Conservation (phyloP, 2,329 filamentous ascomycete species). For the Neopestalotiopsis sp. region DNA sequence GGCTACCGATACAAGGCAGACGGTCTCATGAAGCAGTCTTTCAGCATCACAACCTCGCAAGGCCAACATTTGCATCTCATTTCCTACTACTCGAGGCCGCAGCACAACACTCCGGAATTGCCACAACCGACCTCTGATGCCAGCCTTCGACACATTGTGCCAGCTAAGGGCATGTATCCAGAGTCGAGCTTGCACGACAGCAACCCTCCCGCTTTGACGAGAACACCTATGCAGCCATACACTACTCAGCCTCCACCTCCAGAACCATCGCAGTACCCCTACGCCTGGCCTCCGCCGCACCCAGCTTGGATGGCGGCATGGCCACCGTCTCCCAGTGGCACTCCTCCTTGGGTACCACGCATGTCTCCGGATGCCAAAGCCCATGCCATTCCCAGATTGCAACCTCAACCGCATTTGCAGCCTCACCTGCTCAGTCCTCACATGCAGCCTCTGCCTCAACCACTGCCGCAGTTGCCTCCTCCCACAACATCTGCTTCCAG, state of each 20-base stretch:
- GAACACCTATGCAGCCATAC: constrained; percentile 69
- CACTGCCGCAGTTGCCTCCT: constrained; percentile 24
- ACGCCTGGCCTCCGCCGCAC: constrained; percentile 44
- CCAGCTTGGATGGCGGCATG: constrained; percentile 38
- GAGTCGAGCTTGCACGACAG: constrained; percentile 92
- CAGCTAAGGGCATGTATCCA: constrained; percentile 94
- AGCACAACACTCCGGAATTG: constrained; percentile 74
- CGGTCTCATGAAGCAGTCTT: constrained; percentile 98
- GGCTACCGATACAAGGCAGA: constrained; percentile 96
- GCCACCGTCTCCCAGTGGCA: constrained; percentile 48
- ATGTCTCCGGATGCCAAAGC: constrained; percentile 35
- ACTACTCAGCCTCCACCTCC: constrained; percentile 27
- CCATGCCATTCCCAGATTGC: constrained; percentile 22
- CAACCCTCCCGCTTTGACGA: constrained; percentile 79
- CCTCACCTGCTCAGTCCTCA: constrained; percentile 8
- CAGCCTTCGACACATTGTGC: constrained; percentile 79
- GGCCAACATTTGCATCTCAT: constrained; percentile 94
- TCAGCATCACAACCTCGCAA: constrained; percentile 93
- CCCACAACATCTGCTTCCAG: constrained; percentile 25
- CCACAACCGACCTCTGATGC: constrained; percentile 84
- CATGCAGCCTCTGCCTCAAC: constrained; percentile 26
- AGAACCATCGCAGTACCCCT: constrained; percentile 42
- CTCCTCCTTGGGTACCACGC: constrained; percentile 42
- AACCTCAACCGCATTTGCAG: constrained; percentile 25
- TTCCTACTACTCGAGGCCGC: constrained; percentile 90